phyloP scores from a whole-genome alignment of 1,139 yeast species.

The Taphrina flavorubra region DNA sequence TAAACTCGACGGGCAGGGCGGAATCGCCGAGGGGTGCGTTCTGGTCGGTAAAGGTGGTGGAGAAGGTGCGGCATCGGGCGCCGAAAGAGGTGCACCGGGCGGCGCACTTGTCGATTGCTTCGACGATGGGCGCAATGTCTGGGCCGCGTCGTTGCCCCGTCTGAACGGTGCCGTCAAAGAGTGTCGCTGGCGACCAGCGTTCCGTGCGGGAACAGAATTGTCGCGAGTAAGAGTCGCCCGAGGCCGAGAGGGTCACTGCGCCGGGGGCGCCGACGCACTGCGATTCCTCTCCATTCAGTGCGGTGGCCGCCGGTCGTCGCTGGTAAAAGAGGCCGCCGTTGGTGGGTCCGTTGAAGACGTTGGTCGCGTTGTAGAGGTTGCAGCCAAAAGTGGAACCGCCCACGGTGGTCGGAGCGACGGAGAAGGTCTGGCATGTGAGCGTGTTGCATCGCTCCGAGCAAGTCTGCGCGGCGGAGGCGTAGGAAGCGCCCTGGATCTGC shows the following conservation, averaged over 20 bases:
- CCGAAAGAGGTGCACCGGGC: slow-evolving; percentile 31
- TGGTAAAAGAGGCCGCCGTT: slow-evolving; percentile 40
- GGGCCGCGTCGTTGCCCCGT: slow-evolving; percentile 23
- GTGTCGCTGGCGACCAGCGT: slow-evolving; percentile 39
- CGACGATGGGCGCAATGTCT: slow-evolving; percentile 18
- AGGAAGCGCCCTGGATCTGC: slow-evolving; percentile 24
- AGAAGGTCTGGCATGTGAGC: slow-evolving; percentile 31
- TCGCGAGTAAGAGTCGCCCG: slow-evolving; percentile 26
- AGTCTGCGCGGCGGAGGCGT: slow-evolving; percentile 38
- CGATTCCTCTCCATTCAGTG: slow-evolving; percentile 1
- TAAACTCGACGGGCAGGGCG: slow-evolving; percentile 37
- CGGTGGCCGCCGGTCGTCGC: slow-evolving; percentile 28
- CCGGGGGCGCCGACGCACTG: slow-evolving; percentile 34
- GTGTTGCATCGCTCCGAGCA: slow-evolving; percentile 35
- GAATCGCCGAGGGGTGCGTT: slow-evolving; percentile 36
- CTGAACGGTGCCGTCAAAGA: slow-evolving; percentile 35
- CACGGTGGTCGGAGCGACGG: slow-evolving; percentile 37
- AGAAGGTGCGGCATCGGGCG: slow-evolving; percentile 28
- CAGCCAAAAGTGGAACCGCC: slow-evolving; percentile 37
- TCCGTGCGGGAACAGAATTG: slow-evolving; percentile 38
- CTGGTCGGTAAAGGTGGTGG: slow-evolving; percentile 33
- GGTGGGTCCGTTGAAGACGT: slow-evolving; percentile 40
- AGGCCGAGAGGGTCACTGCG: slow-evolving; percentile 3
- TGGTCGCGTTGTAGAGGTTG: slow-evolving; percentile 39
- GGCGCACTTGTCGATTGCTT: slow-evolving; percentile 37